Percentiles rank a stretch among this genome's conserved stretches.
phyloP scores from a whole-genome alignment of 768 basidiomycete species.

The Porphyrellus cyaneotinctus region DNA sequence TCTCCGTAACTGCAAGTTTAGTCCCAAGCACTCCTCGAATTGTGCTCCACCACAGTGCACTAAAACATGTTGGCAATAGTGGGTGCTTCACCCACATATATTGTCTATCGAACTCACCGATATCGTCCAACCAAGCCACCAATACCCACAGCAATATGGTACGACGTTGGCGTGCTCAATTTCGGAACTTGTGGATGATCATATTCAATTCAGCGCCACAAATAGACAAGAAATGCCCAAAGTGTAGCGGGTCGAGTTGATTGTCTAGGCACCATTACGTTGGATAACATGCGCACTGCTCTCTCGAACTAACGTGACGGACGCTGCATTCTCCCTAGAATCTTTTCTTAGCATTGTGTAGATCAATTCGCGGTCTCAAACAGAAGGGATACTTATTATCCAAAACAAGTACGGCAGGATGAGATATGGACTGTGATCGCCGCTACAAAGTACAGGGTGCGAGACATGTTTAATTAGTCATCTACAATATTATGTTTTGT shows the following conservation, averaged over 20 bases:
- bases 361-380: conserved; percentile 3
- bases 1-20: conserved; percentile 58
- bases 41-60: conserved; percentile 52
- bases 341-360: conserved; percentile 4
- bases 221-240: conserved; percentile 55
- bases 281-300: conserved; percentile 1
- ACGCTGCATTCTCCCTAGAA: conserved; percentile 10
- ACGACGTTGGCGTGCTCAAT: conserved; percentile 19
- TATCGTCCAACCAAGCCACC: conserved; percentile 37
- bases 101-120: conserved; percentile 10
- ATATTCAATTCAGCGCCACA: conserved; percentile 45
- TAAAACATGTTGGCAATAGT: conserved; percentile 70
- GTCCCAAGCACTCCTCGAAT: conserved; percentile 46
- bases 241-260: conserved; percentile 24
- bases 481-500: conserved; percentile 83
- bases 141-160: conserved; percentile 67
- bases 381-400: conserved; percentile 10
- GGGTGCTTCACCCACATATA: conserved; percentile 23
- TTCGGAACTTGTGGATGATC: not conserved
- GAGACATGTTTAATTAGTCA: conserved; percentile 39
- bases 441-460: conserved; percentile 10
- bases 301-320: conserved; percentile 2
- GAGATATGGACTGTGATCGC: conserved; percentile 1
- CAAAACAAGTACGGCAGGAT: not conserved
- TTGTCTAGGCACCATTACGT: not conserved